A percentile compares a stretch with the other conserved stretches of the same genome.
Evolutionary conservation across 2,329 filamentous ascomycete genomes (phyloP).

Genomic region (Alternaria sp.): DNA sequence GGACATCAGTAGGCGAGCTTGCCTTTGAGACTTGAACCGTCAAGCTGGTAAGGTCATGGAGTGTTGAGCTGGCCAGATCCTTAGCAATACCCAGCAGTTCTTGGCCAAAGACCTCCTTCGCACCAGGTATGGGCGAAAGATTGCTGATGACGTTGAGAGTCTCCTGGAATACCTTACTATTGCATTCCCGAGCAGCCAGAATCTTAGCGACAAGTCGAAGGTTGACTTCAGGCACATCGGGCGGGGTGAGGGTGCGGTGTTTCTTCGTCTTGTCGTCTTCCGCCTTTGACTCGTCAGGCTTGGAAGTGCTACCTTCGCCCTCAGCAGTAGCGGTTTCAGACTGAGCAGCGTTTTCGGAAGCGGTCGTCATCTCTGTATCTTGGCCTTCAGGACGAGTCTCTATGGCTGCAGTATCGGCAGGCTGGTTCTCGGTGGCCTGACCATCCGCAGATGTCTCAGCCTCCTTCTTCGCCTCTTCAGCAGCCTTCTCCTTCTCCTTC

Average conservation of each 20-base stretch:
- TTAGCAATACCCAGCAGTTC: conserved; percentile 91
- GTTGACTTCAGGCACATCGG: conserved; percentile 87
- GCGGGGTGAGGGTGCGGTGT: conserved; percentile 74
- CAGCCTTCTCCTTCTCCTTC: conserved; percentile 76
- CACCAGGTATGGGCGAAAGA: conserved; percentile 88
- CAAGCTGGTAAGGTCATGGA: conserved; percentile 84
- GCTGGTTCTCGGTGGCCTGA: conserved; percentile 30
- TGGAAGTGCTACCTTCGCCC: conserved; percentile 33
- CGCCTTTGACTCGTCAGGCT: conserved; percentile 48
- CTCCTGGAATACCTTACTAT: conserved; percentile 96
- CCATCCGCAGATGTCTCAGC: conserved; percentile 28
- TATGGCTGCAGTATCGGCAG: conserved; percentile 22
- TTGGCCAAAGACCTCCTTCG: conserved; percentile 89
- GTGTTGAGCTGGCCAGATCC: conserved; percentile 81
- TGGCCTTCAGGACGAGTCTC: conserved; percentile 21
- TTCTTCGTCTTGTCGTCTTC: conserved; percentile 58
- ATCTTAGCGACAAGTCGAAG: conserved; percentile 95
- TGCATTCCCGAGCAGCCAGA: conserved; percentile 94
- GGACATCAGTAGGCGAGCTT: conserved; percentile 89
- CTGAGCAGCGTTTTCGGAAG: conserved; percentile 48
- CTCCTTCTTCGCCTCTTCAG: conserved; percentile 57
- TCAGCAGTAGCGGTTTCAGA: conserved; percentile 22
- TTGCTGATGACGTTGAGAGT: conserved; percentile 99
- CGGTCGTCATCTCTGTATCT: conserved; percentile 49
- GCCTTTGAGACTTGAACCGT: conserved; percentile 87